phyloP scores from a whole-genome alignment of 768 basidiomycete species.

The Obba rivulosa region DNA sequence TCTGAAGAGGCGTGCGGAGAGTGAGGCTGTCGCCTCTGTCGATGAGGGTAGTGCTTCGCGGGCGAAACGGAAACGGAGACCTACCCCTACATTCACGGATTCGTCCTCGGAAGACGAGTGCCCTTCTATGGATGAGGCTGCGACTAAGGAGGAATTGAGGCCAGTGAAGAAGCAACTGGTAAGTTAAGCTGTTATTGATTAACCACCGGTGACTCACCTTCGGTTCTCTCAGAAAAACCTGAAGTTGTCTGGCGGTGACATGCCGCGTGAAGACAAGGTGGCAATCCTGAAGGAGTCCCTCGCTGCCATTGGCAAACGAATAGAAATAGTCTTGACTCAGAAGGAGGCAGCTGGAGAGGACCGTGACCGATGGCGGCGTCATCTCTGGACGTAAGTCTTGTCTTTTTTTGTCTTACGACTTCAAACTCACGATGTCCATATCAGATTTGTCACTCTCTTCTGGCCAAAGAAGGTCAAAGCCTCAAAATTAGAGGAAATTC shows the following conservation, averaged over 20 bases:
- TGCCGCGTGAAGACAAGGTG: conserved; percentile 95
- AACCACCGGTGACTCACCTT: conserved; percentile 1
- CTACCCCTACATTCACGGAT: conserved; percentile 96
- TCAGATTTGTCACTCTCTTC: conserved; percentile 91
- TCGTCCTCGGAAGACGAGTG: conserved; percentile 91
- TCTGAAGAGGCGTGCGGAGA: conserved; percentile 76
- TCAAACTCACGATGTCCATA: conserved; percentile 4
- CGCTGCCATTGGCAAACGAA: conserved; percentile 87
- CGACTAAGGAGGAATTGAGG: conserved; percentile 91
- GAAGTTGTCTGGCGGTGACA: conserved; percentile 87
- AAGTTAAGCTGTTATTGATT: conserved; percentile 23
- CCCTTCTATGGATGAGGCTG: conserved; percentile 93
- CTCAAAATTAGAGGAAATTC: conserved; percentile 89
- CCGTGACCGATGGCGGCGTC: conserved; percentile 81
- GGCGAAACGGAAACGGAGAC: conserved; percentile 85
- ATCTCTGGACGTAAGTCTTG: conserved; percentile 91
- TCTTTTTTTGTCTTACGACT: neutral
- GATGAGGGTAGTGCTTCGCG: conserved; percentile 60
- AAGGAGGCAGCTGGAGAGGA: conserved; percentile 81
- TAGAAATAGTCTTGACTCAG: conserved; percentile 72
- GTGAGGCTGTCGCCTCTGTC: conserved; percentile 77
- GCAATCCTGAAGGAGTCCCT: conserved; percentile 93
- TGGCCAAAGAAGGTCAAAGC: conserved; percentile 98
- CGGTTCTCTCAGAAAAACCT: conserved; percentile 72
- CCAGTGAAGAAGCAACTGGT: conserved; percentile 97